Conservation (phyloP, 2,329 filamentous ascomycete species). For the Cadophora malorum region DNA sequence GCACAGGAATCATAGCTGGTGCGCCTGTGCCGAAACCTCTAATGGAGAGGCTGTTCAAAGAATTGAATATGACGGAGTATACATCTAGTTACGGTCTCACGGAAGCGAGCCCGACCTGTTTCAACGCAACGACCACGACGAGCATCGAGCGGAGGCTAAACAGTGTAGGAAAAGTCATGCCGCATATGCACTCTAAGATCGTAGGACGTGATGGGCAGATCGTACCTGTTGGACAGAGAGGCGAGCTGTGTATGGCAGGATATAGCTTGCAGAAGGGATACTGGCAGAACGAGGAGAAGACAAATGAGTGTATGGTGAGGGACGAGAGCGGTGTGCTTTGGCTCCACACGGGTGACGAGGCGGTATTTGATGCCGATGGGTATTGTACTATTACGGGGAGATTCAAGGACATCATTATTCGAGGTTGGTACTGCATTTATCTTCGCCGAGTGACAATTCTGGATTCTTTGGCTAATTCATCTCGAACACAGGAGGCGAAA, state of each 20-base stretch:
- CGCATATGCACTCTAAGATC: slow-evolving; percentile 77
- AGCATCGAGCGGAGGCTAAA: slow-evolving; percentile 15
- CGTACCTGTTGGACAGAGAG: slow-evolving; percentile 70
- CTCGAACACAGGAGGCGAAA: slow-evolving; percentile 56
- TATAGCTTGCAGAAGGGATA: slow-evolving; percentile 75
- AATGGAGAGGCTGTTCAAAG: slow-evolving; percentile 74
- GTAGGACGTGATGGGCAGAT: slow-evolving; percentile 64
- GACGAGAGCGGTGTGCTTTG: slow-evolving; percentile 48
- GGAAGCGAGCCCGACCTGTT: slow-evolving; percentile 80
- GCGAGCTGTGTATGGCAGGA: slow-evolving; percentile 79
- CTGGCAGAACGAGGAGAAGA: slow-evolving; percentile 77
- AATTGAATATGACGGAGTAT: slow-evolving; percentile 76
- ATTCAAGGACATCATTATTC: slow-evolving; percentile 75
- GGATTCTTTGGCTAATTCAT: slow-evolving; percentile 52
- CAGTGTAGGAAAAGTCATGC: slow-evolving; percentile 78
- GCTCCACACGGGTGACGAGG: slow-evolving; percentile 62
- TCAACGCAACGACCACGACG: slow-evolving; percentile 65
- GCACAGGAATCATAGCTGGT: slow-evolving; percentile 81
- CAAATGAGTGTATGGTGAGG: slow-evolving; percentile 54
- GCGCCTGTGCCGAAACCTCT: slow-evolving; percentile 77
- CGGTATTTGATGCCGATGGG: slow-evolving; percentile 53
- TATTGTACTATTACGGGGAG: slow-evolving; percentile 65
- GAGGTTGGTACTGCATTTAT: slow-evolving; percentile 49
- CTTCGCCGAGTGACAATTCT: not conserved
- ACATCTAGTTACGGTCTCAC: slow-evolving; percentile 63